phyloP scores from a whole-genome alignment of 2,329 filamentous ascomycete genomes.

The Ascosphaera aggregata region DNA sequence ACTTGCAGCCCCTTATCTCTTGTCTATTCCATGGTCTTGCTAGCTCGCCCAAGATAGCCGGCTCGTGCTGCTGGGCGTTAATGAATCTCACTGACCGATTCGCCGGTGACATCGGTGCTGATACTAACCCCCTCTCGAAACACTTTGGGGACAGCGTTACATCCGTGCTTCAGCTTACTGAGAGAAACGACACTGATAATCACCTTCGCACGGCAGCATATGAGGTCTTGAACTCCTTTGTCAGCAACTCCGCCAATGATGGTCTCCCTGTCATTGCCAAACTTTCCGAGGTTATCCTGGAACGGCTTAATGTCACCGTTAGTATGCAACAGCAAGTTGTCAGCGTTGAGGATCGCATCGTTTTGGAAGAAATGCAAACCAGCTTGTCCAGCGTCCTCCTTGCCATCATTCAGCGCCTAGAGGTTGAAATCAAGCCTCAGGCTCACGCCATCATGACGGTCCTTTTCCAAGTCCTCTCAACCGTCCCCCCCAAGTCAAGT shows the following conservation, averaged over 20 bases:
- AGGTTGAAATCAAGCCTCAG: slow-evolving; percentile 73
- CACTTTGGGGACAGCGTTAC: slow-evolving; percentile 86
- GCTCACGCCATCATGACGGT: slow-evolving; percentile 87
- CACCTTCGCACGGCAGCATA: slow-evolving; percentile 87
- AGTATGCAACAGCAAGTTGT: slow-evolving; percentile 82
- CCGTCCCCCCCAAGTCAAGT: slow-evolving; percentile 62
- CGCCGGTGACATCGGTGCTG: slow-evolving; percentile 58
- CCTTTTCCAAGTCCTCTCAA: slow-evolving; percentile 56
- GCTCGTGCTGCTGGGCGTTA: slow-evolving; percentile 95
- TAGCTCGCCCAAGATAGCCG: slow-evolving; percentile 87
- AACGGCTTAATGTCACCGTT: slow-evolving; percentile 75
- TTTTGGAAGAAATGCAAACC: slow-evolving; percentile 92
- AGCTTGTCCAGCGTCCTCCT: slow-evolving; percentile 80
- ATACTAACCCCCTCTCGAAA: slow-evolving; percentile 60
- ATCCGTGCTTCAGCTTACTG: slow-evolving; percentile 66
- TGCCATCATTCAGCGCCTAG: slow-evolving; percentile 73
- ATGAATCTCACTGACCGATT: slow-evolving; percentile 98
- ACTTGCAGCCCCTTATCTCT: slow-evolving; percentile 65
- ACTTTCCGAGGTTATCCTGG: slow-evolving; percentile 69
- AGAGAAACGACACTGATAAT: slow-evolving; percentile 57
- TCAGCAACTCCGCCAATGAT: slow-evolving; percentile 72
- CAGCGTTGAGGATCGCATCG: slow-evolving; percentile 89
- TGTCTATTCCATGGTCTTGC: slow-evolving; percentile 77
- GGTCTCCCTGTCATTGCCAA: slow-evolving; percentile 59
- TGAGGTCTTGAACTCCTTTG: slow-evolving; percentile 87